Evolutionary conservation across 768 basidiomycete species (phyloP), one percentile per base, ranked within the genome.

Genomic region (Termitomyces sp.): DNA sequence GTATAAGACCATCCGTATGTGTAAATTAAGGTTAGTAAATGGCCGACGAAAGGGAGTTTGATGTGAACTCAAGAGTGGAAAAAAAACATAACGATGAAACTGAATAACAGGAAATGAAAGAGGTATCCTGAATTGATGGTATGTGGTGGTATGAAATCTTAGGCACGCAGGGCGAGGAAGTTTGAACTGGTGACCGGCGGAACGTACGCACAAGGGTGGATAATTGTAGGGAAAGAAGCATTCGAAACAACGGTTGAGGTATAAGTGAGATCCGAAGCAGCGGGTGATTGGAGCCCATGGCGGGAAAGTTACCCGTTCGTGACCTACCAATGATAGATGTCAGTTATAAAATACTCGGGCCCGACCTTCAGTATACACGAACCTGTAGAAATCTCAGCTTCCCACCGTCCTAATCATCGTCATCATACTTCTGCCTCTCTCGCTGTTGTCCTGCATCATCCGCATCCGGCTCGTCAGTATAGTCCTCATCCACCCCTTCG

Each of bases 401-500:
- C 19, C 10, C 19, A 21, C 31, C 46, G 10, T 56, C 32, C n/a
- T 48, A 37, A 11, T 56, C 47, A 11, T 56, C 37, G 8, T 21
- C 32, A 16, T 3, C 2, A 48, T 21, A 21, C 7, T 19, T 34
- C 14, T 31, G 32, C 19, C n/a, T 48, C 32, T 48, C 32, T 14
- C 11, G 17, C 10, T n/a, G 23, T 5, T 29, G 49, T 27, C 17
- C 23, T 23, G 19, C 21, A 1, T 8, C 29, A 5, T 34, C 12
- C 19, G 31, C 29, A 5, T 34, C 12, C 19, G 31, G 21, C 12
- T 32, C 55, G 3, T 48, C 47, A 1, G 47, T 66, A 43, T 70
- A 73, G n/a, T 73, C 73, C 1, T 69, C 73, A 66, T 75, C 73
- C 40, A 73, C 71, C 46, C 62, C 69, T 38, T 56, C 62, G 21